A percentile compares a stretch with the other conserved stretches of the same genome.
phyloP scores from a whole-genome alignment of 192 early-diverging fungal species.

The Coemansia reversa region DNA sequence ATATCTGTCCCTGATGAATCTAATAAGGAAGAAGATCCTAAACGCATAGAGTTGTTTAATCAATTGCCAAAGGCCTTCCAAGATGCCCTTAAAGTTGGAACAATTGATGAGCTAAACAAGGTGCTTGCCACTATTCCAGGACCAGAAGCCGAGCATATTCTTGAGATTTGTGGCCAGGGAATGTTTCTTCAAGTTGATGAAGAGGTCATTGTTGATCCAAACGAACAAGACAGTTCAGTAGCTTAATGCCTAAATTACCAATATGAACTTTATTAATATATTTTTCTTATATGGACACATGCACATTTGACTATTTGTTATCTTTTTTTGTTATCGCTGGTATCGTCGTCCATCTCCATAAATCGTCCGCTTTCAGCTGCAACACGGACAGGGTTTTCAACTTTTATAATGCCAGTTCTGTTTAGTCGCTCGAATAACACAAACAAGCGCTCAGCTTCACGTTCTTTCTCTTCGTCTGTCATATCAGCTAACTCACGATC shows the following conservation, averaged over 20 bases:
- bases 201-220: constrained; percentile 48
- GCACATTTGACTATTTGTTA: not conserved
- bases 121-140: constrained; percentile 67
- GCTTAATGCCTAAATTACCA: not conserved
- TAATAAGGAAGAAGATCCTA: constrained; percentile 53
- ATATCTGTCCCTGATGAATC: constrained; percentile 64
- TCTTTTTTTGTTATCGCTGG: not conserved
- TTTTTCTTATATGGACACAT: not conserved
- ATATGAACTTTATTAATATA: not conserved
- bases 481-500: constrained; percentile 69
- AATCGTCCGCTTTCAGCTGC: constrained; percentile 55
- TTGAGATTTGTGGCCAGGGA: constrained; percentile 69
- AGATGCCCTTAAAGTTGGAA: constrained; percentile 71
- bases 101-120: constrained; percentile 82
- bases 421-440: constrained; percentile 93
- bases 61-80: constrained; percentile 70
- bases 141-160: constrained; percentile 74
- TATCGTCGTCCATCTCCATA: constrained; percentile 24
- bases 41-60: constrained; percentile 68
- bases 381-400: constrained; percentile 66
- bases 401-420: constrained; percentile 86
- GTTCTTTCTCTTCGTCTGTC: constrained; percentile 96
- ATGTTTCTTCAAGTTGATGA: constrained; percentile 62
- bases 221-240: constrained; percentile 15
- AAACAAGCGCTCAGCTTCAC: constrained; percentile 88